These are phyloP conservation scores for Suillus clintonianus DNA, from an alignment of 768 basidiomycete genomes.

Conservation along the genomic window DNA sequence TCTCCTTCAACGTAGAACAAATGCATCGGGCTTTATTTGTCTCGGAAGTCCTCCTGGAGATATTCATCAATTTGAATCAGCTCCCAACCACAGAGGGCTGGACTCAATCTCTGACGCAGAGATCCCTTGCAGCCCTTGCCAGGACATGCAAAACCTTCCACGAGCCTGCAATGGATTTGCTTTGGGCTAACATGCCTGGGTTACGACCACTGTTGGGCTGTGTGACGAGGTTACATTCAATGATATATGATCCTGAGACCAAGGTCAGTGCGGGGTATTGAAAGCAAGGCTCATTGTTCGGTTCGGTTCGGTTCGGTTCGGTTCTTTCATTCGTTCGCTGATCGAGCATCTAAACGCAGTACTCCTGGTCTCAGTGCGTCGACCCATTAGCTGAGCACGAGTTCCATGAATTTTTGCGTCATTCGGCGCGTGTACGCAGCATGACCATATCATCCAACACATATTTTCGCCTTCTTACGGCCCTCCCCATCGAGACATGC, in stretches of 20 bases:
- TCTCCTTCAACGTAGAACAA: neutral
- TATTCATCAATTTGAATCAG: neutral
- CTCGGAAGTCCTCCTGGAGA: neutral
- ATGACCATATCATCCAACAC: neutral
- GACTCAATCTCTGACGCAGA: neutral
- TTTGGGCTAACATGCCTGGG: neutral
- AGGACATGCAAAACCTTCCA: conserved; percentile 8
- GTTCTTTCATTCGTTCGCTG: neutral
- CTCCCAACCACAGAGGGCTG: neutral
- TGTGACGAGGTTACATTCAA: neutral
- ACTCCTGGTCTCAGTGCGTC: neutral
- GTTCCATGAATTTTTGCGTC: neutral
- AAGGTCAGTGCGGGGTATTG: neutral
- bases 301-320: too few species aligned
- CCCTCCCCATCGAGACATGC: neutral
- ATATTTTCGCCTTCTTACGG: neutral
- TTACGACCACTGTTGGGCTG: neutral
- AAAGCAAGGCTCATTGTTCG: neutral
- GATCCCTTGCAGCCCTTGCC: conserved; percentile 1
- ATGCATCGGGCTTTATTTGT: neutral
- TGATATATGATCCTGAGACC: neutral
- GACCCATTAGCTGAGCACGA: neutral
- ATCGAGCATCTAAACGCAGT: neutral
- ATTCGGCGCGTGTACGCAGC: neutral
- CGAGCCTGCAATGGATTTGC: conserved; percentile 1